Percentiles rank a stretch among this genome's conserved stretches.
Conservation (phyloP, 306 rosid species). For the Cucumis hystrix region DNA sequence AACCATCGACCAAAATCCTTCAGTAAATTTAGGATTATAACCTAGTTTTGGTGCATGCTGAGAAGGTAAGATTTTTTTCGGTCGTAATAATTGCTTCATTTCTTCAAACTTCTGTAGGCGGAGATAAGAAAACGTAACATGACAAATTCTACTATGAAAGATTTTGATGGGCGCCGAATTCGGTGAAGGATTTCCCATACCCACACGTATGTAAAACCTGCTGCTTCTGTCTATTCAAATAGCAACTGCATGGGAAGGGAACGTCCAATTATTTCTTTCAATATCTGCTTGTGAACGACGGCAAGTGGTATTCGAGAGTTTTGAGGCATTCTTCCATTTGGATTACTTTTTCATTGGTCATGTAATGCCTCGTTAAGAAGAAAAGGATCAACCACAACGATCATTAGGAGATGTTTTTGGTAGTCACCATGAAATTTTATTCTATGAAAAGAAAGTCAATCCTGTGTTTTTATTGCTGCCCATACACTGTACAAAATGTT, state of each 20-base stretch:
- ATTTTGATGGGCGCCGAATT: neutral
- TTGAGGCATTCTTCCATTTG: neutral
- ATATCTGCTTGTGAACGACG: neutral
- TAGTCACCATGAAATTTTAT: neutral
- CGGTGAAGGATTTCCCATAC: neutral
- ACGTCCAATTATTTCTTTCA: neutral
- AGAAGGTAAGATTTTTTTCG: neutral
- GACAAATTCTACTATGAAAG: neutral
- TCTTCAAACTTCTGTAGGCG: neutral
- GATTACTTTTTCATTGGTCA: neutral
- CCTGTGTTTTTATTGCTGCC: neutral
- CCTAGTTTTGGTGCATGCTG: neutral
- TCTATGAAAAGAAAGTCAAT: neutral
- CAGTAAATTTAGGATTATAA: neutral
- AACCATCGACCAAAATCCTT: neutral
- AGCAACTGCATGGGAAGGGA: neutral
- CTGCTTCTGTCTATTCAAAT: neutral
- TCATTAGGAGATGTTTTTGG: neutral
- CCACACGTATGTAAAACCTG: neutral
- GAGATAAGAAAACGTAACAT: neutral
- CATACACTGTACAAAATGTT: neutral
- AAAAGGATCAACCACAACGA: neutral
- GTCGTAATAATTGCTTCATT: neutral
- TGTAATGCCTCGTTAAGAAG: neutral
- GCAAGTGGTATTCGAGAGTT: neutral